phyloP scores from a whole-genome alignment of 192 early-diverging fungal species.

The Gonapodya prolifera region DNA sequence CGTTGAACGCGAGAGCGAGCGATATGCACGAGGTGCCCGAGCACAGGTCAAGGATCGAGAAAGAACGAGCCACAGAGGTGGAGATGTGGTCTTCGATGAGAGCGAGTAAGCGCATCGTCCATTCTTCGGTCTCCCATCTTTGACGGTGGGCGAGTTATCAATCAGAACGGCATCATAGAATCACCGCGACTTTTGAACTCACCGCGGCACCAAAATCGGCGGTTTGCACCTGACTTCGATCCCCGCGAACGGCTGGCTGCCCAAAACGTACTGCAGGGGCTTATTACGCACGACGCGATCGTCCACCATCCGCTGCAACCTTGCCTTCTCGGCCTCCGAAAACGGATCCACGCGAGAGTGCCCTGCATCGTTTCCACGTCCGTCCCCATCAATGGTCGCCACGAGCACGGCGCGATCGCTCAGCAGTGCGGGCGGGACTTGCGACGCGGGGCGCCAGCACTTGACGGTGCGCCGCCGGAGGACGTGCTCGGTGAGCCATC shows the following conservation, averaged over 20 bases:
- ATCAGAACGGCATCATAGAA: not conserved
- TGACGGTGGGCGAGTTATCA: constrained; percentile 1
- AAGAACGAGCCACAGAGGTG: constrained; percentile 8
- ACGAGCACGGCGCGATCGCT: not conserved
- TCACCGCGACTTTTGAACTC: constrained; percentile 3
- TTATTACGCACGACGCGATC: constrained; percentile 51
- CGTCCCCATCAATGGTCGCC: not conserved
- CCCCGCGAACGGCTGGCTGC: constrained; percentile 72
- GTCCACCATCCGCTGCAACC: constrained; percentile 25
- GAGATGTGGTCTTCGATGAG: constrained; percentile 22
- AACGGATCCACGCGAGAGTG: too few species aligned
- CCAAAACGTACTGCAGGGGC: constrained; percentile 89
- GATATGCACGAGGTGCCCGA: constrained; percentile 79
- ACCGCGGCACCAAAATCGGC: constrained; percentile 77
- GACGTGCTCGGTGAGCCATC: not conserved
- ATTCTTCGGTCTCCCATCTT: constrained; percentile 91
- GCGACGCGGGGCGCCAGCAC: too few species aligned
- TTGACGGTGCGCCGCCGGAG: not conserved
- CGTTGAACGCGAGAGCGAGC: constrained; percentile 48
- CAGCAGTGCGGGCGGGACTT: too few species aligned
- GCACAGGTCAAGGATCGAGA: constrained; percentile 74
- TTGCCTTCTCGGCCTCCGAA: constrained; percentile 12
- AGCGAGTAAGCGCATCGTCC: constrained; percentile 47
- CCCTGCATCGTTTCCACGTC: too few species aligned
- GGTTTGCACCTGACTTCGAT: constrained; percentile 53